These are phyloP conservation scores for Fusarium redolens DNA, from an alignment of 2,329 filamentous ascomycete species.

Conservation along the genomic window DNA sequence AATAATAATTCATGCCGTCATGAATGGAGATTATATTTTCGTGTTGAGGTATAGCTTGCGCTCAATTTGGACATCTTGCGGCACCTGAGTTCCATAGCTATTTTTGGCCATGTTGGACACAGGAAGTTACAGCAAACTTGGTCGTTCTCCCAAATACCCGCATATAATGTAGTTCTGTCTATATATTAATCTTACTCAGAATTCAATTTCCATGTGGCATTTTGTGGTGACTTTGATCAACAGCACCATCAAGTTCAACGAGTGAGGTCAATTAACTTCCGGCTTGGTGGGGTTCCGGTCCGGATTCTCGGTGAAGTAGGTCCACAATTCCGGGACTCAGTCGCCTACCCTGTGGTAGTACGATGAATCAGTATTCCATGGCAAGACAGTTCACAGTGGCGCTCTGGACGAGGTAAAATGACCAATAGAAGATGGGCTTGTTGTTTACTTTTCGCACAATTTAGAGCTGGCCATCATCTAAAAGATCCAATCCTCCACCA, in stretches of 20 bases:
- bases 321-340: background rate
- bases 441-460: no score
- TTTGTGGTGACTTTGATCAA: fast-evolving
- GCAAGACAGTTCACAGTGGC: background rate
- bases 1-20: fast-evolving
- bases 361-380: background rate
- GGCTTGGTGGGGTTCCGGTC: background rate
- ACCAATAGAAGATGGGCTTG: background rate
- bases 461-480: no score
- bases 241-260: fast-evolving
- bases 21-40: fast-evolving
- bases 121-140: no score
- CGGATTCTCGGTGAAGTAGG: background rate
- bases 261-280: background rate
- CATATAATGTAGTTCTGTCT: fast-evolving
- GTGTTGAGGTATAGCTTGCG: fast-evolving
- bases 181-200: fast-evolving
- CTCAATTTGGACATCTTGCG: background rate
- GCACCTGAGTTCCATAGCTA: background rate
- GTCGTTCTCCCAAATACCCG: no score
- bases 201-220: fast-evolving
- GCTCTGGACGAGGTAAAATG: background rate
- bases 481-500: no score
- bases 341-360: background rate
- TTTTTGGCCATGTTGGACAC: background rate